Evolutionary conservation across 2,329 filamentous ascomycete species (phyloP).

Genomic region (Aspergillus ibericus): DNA sequence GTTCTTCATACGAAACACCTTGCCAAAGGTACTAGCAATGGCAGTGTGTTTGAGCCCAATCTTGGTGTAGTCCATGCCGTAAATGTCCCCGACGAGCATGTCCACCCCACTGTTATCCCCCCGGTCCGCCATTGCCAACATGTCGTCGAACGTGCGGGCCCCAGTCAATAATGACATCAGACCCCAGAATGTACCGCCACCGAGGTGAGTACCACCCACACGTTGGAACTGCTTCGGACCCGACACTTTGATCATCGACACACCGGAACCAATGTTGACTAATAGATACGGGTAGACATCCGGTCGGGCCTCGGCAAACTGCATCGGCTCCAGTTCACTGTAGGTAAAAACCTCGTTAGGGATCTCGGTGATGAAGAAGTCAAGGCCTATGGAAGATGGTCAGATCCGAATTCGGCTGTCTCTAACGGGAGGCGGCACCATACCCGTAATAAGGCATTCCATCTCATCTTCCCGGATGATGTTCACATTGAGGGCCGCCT

Average conservation of each 20-base stretch:
- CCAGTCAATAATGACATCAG: conserved; percentile 87
- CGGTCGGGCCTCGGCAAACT: conserved; percentile 73
- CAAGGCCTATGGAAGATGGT: conserved; percentile 63
- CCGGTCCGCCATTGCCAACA: conserved; percentile 85
- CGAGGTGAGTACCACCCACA: conserved; percentile 90
- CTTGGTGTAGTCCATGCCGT: conserved; percentile 92
- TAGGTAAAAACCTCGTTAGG: conserved; percentile 97
- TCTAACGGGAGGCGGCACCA: conserved; percentile 19
- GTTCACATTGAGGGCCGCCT: conserved; percentile 78
- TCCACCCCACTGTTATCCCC: conserved; percentile 94
- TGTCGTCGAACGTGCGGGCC: conserved; percentile 95
- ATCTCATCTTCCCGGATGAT: conserved; percentile 95
- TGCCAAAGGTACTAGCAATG: conserved; percentile 94
- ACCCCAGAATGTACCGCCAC: conserved; percentile 97
- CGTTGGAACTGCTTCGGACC: conserved; percentile 83
- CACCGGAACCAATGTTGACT: conserved; percentile 96
- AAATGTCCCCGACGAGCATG: conserved; percentile 97
- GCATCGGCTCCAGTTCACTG: conserved; percentile 85
- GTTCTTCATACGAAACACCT: conserved; percentile 90
- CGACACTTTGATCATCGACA: conserved; percentile 95
- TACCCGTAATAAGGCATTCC: conserved; percentile 95
- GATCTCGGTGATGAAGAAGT: conserved; percentile 99
- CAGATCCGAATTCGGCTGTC: conserved; percentile 2
- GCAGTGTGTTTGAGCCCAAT: conserved; percentile 94
- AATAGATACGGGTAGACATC: conserved; percentile 95